Evolutionary conservation across 1,139 yeast genomes (phyloP).

Genomic region (Suhomyces guaymorum): DNA sequence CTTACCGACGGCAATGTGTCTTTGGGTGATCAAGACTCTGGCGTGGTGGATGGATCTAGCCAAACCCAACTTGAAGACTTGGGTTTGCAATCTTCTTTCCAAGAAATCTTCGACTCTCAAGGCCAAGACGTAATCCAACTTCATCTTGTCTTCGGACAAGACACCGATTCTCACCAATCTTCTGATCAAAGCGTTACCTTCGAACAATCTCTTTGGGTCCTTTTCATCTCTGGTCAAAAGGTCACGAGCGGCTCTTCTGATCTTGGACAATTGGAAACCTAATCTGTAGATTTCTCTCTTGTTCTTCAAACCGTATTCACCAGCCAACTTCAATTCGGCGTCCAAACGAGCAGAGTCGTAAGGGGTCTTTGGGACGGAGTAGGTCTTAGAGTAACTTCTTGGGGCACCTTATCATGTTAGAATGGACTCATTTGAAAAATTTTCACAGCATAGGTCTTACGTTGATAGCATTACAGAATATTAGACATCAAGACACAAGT

Average conservation of each 20-base stretch:
- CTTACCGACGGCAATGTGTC: slow-evolving; percentile 99
- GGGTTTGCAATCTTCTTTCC: slow-evolving; percentile 99
- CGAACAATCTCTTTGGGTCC: slow-evolving; percentile 99
- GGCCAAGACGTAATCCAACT: slow-evolving; percentile 99
- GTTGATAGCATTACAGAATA: slow-evolving; percentile 8
- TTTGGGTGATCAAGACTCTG: slow-evolving; percentile 96
- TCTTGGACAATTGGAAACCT: slow-evolving; percentile 97
- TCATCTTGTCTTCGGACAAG: slow-evolving; percentile 98
- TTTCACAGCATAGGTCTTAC: slow-evolving; percentile 8
- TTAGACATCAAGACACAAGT: slow-evolving; percentile 5
- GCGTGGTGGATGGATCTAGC: slow-evolving; percentile 99
- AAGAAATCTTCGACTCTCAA: slow-evolving; percentile 98
- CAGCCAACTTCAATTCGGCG: slow-evolving; percentile 98
- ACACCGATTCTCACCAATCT: slow-evolving; percentile 99
- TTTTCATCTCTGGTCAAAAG: slow-evolving; percentile 99
- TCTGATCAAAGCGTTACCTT: slow-evolving; percentile 99
- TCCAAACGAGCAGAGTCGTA: slow-evolving; percentile 99
- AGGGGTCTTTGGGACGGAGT: slow-evolving; percentile 98
- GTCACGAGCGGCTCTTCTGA: slow-evolving; percentile 99
- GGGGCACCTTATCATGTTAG: slow-evolving; percentile 76
- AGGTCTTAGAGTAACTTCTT: slow-evolving; percentile 98
- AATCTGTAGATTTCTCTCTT: slow-evolving; percentile 99
- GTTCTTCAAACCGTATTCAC: slow-evolving; percentile 99
- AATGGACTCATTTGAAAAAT: slow-evolving; percentile 13
- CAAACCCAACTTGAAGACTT: slow-evolving; percentile 99